phyloP scores from a whole-genome alignment of 73 alveolate species.

The Paraurostyla sp. region DNA sequence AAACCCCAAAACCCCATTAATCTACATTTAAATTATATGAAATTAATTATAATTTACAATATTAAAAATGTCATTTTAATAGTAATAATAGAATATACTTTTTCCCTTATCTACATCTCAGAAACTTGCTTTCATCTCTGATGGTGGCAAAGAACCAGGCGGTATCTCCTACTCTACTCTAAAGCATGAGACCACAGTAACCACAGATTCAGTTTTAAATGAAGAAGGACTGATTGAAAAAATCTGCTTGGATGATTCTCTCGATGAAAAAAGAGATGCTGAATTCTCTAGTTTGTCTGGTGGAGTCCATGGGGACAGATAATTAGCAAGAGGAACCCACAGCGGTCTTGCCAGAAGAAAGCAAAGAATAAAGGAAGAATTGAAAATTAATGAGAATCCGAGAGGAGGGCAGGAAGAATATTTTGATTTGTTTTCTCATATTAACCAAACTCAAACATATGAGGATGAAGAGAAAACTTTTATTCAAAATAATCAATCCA shows the following conservation, averaged over 20 bases:
- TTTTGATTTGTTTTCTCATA: slow-evolving; percentile 30
- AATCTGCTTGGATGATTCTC: not conserved
- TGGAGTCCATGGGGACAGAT: not conserved
- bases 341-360: slow-evolving; percentile 9
- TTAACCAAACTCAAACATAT: not conserved
- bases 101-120: too few species aligned
- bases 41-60: too few species aligned
- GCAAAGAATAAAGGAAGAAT: not conserved
- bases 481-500: not conserved
- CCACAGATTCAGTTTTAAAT: slow-evolving; percentile 30
- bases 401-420: not conserved
- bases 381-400: not conserved
- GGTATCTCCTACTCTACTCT: slow-evolving; percentile 25
- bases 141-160: not conserved
- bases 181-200: slow-evolving; percentile 46
- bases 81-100: too few species aligned
- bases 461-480: slow-evolving; percentile 6
- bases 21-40: too few species aligned
- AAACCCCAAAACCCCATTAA: too few species aligned
- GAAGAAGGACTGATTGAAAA: slow-evolving; percentile 3
- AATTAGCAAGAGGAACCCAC: not conserved
- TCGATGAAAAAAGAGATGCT: not conserved
- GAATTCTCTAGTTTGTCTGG: not conserved
- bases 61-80: too few species aligned
- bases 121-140: too few species aligned